These are phyloP conservation scores for Pseudopyricularia javanii DNA, from an alignment of 2,329 filamentous ascomycete species.

Conservation along the genomic window DNA sequence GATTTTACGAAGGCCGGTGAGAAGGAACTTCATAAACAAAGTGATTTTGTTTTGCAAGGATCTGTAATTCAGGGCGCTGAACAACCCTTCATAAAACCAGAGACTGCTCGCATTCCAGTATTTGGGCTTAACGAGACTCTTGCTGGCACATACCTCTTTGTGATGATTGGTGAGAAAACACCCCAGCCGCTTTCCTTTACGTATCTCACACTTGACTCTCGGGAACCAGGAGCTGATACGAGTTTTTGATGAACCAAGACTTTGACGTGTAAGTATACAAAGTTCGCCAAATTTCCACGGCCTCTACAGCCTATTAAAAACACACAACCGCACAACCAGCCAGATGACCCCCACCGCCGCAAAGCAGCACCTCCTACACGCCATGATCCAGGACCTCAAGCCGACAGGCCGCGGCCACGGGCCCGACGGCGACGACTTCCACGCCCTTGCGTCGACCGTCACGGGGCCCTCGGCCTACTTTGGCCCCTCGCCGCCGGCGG, in stretches of 20 bases:
- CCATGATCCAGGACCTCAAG: constrained; percentile 14
- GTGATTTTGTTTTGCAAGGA: neutral
- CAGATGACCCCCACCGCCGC: constrained; percentile 1
- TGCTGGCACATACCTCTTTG: constrained; percentile 12
- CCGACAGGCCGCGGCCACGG: constrained; percentile 3
- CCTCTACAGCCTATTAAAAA: neutral
- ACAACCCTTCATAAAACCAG: constrained; percentile 3
- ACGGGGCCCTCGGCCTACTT: constrained; percentile 11
- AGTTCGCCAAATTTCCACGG: neutral
- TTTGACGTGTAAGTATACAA: constrained; percentile 10
- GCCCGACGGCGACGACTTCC: constrained; percentile 4
- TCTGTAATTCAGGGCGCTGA: neutral
- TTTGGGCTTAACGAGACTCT: constrained; percentile 11
- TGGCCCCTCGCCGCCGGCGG: constrained; percentile 18
- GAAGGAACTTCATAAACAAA: neutral
- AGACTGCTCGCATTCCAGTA: constrained; percentile 12
- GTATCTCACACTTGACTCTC: neutral
- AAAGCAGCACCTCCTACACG: constrained; percentile 10
- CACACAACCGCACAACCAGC: neutral
- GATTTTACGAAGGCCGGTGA: constrained; percentile 11
- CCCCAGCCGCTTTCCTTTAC: neutral
- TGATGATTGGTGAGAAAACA: constrained; percentile 15
- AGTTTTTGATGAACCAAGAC: constrained; percentile 5
- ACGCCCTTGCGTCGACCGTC: constrained; percentile 9
- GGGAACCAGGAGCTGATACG: neutral